Evolutionary conservation across 2,329 filamentous ascomycete species (phyloP).

Genomic region (Talaromyces verruculosus): DNA sequence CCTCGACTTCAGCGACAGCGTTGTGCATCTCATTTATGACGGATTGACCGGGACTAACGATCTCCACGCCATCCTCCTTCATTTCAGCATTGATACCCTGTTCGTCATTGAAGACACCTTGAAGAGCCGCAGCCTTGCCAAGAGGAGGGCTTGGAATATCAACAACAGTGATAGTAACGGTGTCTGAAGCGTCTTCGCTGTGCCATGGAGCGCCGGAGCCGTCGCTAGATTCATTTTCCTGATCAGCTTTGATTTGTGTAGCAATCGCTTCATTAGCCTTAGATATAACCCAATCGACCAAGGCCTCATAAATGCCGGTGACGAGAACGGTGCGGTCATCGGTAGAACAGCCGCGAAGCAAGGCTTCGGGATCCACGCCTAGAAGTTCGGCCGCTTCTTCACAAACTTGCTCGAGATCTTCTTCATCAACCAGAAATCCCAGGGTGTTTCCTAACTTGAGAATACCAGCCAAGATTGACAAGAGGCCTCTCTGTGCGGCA

Average conservation of each 20-base stretch:
- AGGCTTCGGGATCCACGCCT: conserved; percentile 80
- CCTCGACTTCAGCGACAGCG: conserved; percentile 72
- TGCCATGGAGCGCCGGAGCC: conserved; percentile 65
- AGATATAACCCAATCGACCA: conserved; percentile 90
- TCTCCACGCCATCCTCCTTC: conserved; percentile 89
- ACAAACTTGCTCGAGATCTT: conserved; percentile 79
- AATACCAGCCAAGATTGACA: conserved; percentile 81
- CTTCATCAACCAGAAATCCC: conserved; percentile 79
- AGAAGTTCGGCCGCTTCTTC: conserved; percentile 86
- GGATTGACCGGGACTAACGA: conserved; percentile 71
- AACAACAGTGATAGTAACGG: conserved; percentile 83
- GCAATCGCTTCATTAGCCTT: conserved; percentile 86
- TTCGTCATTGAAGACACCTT: conserved; percentile 89
- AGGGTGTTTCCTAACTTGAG: conserved; percentile 90
- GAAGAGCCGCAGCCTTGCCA: conserved; percentile 84
- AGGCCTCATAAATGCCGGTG: conserved; percentile 82
- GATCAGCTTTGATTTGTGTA: conserved; percentile 67
- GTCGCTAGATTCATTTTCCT: conserved; percentile 64
- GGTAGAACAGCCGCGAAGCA: conserved; percentile 75
- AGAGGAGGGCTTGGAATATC: conserved; percentile 79
- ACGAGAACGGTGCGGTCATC: conserved; percentile 81
- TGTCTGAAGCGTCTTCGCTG: conserved; percentile 69
- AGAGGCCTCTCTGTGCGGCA: conserved; percentile 73
- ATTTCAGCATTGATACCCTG: conserved; percentile 94
- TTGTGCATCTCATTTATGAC: conserved; percentile 84